Base-by-base conservation (phyloP, 1,284 basidiomycete genomes). In the Apiotrichum laibachii region DNA sequence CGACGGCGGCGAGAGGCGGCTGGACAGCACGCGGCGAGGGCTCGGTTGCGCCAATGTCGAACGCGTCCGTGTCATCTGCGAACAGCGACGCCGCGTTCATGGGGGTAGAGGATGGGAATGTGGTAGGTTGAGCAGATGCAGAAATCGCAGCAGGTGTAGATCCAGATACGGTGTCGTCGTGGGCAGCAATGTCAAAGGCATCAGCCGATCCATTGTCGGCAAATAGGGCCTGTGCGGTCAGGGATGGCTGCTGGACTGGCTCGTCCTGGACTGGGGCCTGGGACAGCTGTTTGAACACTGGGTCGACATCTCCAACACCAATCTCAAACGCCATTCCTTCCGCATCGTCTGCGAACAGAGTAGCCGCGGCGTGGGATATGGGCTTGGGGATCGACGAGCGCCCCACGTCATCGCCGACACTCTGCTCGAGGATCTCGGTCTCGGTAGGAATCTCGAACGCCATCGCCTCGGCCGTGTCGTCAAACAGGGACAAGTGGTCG, bases 291-390 rank as follows among this genome's bases (percentile, higher is more conserved):
- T 43, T 19, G 6, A 8, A 16, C 42, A 7, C 15, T 10, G 16
- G 13, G 16, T 37, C 35, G 34, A 31, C 18, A 37, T 52, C 50
- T 7, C 39, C 26, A 22, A 10, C 12, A 5, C 50, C 50, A 52
- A 57, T 44, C n/a, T 47, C 50, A 33, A 57, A 57, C 16, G 56
- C 57, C 4, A 22, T 44, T 11, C 56, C 53, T 6, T 55, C 56
- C 12, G 40, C 56, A 6, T 61, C 55, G n/a, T 57, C 62, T 7
- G 50, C 61, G 48, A 69, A 64, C 33, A 67, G 55, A 1, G 62
- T 56, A 4, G 65, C 61, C 1, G 57, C 52, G 19, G 50, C 35
- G 42, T 44, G 48, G 16, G 48, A 39, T 35, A 50, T 37, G 18
- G 48, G 48, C 35, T 50, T 50, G n/a, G 48, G 19, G 5, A 50